Conservation (phyloP, 2,329 filamentous ascomycete species). For the Aschersonia sp. region DNA sequence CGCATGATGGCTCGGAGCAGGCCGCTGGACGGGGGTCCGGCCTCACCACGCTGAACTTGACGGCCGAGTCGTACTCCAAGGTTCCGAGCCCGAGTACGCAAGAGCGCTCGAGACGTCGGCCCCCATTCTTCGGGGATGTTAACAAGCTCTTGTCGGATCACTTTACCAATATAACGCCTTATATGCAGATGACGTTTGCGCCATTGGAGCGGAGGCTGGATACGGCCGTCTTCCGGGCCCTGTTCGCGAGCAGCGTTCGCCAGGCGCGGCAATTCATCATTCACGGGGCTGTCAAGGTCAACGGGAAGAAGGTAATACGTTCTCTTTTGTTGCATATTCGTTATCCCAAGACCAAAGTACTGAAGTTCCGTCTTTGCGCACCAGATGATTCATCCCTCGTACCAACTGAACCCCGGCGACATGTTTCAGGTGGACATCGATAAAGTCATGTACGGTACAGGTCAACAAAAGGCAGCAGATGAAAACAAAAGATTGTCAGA, state of each 20-base stretch:
- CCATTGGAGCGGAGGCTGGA: conserved; percentile 84
- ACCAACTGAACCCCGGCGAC: conserved; percentile 90
- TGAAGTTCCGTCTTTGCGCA: neutral
- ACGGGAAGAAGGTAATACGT: conserved; percentile 72
- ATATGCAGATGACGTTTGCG: conserved; percentile 92
- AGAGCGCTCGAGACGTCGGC: conserved; percentile 6
- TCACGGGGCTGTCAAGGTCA: conserved; percentile 87
- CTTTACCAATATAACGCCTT: conserved; percentile 51
- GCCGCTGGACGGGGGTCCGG: conserved; percentile 77
- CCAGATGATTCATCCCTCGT: conserved; percentile 84
- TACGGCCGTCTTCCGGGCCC: conserved; percentile 81
- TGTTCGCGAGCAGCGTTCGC: conserved; percentile 86
- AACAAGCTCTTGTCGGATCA: conserved; percentile 18
- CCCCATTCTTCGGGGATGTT: conserved; percentile 13
- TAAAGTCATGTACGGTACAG: conserved; percentile 77
- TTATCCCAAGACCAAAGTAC: neutral
- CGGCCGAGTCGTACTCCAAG: conserved; percentile 19
- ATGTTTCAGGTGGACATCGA: conserved; percentile 95
- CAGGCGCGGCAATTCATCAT: conserved; percentile 92
- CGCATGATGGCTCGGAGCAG: conserved; percentile 67
- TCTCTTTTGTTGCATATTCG: neutral
- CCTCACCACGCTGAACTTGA: conserved; percentile 18
- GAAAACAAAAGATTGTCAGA: conserved; percentile 9
- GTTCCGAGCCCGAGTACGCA: conserved; percentile 10
- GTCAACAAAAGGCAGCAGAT: conserved; percentile 45